A percentile compares a stretch with the other conserved stretches of the same genome.
Evolutionary conservation across 805 yeast genomes (phyloP).

Genomic region (Kodamaea kaohsiungensis): DNA sequence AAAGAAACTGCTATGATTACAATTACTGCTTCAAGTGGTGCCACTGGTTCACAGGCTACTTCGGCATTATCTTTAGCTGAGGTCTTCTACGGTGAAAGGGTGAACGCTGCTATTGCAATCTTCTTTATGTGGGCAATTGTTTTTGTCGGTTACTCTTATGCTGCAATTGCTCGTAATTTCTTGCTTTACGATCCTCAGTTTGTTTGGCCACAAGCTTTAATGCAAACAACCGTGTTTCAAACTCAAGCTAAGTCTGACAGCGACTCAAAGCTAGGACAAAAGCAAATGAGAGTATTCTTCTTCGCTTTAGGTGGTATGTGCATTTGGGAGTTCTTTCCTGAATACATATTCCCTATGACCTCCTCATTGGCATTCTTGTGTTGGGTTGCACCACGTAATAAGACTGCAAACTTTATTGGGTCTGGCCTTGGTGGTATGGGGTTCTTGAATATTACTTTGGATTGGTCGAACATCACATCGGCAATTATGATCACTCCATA

Average conservation of each 20-base stretch:
- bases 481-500: slow-evolving; percentile 25
- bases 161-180: slow-evolving; percentile 25
- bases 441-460: slow-evolving; percentile 22
- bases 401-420: slow-evolving; percentile 22
- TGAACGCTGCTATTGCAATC: slow-evolving; percentile 29
- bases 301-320: slow-evolving; percentile 15
- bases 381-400: slow-evolving; percentile 23
- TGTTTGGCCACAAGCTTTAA: slow-evolving; percentile 27
- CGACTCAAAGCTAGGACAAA: slow-evolving; percentile 7
- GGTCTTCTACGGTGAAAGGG: slow-evolving; percentile 39
- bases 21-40: slow-evolving; percentile 50
- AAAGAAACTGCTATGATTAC: slow-evolving; percentile 54
- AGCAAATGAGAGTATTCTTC: slow-evolving; percentile 22
- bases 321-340: slow-evolving; percentile 27
- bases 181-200: slow-evolving; percentile 27
- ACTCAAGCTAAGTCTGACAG: slow-evolving; percentile 11
- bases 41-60: slow-evolving; percentile 53
- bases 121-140: slow-evolving; percentile 27
- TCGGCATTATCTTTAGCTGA: slow-evolving; percentile 47
- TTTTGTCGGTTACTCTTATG: slow-evolving; percentile 27
- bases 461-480: slow-evolving; percentile 28
- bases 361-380: slow-evolving; percentile 27
- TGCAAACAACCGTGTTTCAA: slow-evolving; percentile 21
- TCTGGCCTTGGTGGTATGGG: slow-evolving; percentile 31
- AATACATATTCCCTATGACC: slow-evolving; percentile 25